Percentiles rank a stretch among this genome's conserved stretches.
phyloP scores from a whole-genome alignment of 805 yeast genomes.

The Candida tallmaniae region DNA sequence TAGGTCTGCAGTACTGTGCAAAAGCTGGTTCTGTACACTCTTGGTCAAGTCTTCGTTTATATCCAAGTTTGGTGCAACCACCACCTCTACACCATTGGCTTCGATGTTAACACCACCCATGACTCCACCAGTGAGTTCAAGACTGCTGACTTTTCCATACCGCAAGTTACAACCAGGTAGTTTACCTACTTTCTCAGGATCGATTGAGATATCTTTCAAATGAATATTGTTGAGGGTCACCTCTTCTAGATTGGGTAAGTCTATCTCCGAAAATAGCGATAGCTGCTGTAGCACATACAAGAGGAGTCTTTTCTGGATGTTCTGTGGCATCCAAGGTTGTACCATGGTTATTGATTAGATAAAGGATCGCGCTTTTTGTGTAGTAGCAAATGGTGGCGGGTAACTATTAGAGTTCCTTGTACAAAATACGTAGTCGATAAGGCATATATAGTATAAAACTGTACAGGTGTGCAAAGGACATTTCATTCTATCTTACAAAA shows the following conservation, averaged over 20 bases:
- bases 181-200: conserved; percentile 60
- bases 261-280: conserved; percentile 75
- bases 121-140: conserved; percentile 56
- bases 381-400: neutral
- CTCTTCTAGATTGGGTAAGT: conserved; percentile 70
- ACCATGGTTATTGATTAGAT: conserved; percentile 10
- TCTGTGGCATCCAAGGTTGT: conserved; percentile 22
- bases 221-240: conserved; percentile 60
- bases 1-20: conserved; percentile 71
- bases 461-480: neutral
- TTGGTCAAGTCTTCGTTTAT: conserved; percentile 18
- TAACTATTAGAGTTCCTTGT: too few relatives aligned
- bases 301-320: conserved; percentile 75
- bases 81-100: conserved; percentile 49
- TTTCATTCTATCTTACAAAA: too few relatives aligned
- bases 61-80: conserved; percentile 33
- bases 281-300: conserved; percentile 78
- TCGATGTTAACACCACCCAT: conserved; percentile 67
- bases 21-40: conserved; percentile 47
- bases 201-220: conserved; percentile 59
- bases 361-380: conserved; percentile 1
- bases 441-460: neutral
- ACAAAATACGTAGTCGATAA: too few relatives aligned
- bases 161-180: conserved; percentile 62
- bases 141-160: conserved; percentile 52